phyloP scores from a whole-genome alignment of 1,284 basidiomycete genomes.

The Cerioporus squamosus region DNA sequence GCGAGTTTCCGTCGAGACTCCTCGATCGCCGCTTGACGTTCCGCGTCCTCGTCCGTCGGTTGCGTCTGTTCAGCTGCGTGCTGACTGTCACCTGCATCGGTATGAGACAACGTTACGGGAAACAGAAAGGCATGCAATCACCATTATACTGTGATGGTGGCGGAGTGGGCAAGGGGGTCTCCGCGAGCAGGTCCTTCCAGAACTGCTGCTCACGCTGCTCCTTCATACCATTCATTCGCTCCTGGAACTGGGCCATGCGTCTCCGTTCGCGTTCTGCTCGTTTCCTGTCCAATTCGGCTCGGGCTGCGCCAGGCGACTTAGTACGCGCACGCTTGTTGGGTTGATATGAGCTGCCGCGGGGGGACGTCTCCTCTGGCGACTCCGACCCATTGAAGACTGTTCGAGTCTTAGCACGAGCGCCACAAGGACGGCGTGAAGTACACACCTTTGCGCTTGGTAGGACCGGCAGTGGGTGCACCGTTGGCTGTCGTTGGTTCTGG shows the following conservation, averaged over 20 bases:
- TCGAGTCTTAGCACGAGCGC: background rate
- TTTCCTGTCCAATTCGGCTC: slow-evolving; percentile 44
- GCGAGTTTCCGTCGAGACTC: slow-evolving; percentile 71
- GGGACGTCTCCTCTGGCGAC: background rate
- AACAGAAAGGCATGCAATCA: background rate
- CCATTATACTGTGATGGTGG: slow-evolving; percentile 13
- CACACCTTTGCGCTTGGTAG: slow-evolving; percentile 27
- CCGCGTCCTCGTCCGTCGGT: slow-evolving; percentile 39
- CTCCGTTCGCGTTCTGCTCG: slow-evolving; percentile 43
- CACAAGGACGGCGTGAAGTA: background rate
- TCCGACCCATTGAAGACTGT: slow-evolving; percentile 1
- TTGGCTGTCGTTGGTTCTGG: background rate
- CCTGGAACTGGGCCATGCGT: slow-evolving; percentile 3
- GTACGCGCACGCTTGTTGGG: slow-evolving; percentile 21
- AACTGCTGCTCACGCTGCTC: slow-evolving; percentile 42
- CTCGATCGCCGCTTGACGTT: slow-evolving; percentile 52
- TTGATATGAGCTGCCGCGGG: background rate
- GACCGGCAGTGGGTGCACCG: background rate
- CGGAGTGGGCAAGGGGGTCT: slow-evolving; percentile 10
- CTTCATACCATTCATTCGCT: slow-evolving; percentile 42
- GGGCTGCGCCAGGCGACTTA: slow-evolving; percentile 38
- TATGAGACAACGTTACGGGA: background rate
- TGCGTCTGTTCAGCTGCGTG: background rate
- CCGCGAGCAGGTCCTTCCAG: slow-evolving; percentile 42
- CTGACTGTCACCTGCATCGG: background rate